Conservation (phyloP, 108 stramenopile species). For the Cyclostephanos invisitatus region DNA sequence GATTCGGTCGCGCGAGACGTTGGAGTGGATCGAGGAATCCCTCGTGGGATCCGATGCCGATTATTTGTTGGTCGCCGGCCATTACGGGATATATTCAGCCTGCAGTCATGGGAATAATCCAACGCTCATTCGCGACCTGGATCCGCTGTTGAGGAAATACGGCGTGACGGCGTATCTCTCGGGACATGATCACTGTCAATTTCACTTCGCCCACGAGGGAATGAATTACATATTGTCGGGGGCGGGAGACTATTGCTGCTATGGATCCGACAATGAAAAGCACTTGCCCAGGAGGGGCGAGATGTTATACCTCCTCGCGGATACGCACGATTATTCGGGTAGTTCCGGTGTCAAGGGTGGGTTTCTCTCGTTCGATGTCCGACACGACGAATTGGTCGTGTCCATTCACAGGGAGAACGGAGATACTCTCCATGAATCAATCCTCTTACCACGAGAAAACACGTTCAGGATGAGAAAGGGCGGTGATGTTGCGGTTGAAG, state of each 20-base stretch:
- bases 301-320: conserved; percentile 35
- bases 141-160: conserved; percentile 54
- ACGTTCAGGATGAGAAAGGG: conserved; percentile 4
- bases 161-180: conserved; percentile 52
- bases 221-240: conserved; percentile 54
- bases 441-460: conserved; percentile 21
- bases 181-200: conserved; percentile 63
- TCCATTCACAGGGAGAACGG: conserved; percentile 42
- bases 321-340: conserved; percentile 28
- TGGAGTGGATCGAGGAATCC: conserved; percentile 42
- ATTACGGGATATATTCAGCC: conserved; percentile 55
- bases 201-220: conserved; percentile 37
- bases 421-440: conserved; percentile 25
- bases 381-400: conserved; percentile 22
- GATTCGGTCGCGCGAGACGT: conserved; percentile 6
- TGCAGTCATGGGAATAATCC: conserved; percentile 54
- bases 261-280: conserved; percentile 23
- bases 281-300: conserved; percentile 30
- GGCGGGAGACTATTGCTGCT: conserved; percentile 53
- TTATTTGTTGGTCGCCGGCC: conserved; percentile 56
- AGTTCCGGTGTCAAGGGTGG: conserved; percentile 35
- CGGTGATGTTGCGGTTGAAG: conserved; percentile 12
- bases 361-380: conserved; percentile 36
- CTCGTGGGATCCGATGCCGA: conserved; percentile 47
- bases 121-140: conserved; percentile 31